Base-by-base conservation (phyloP, 768 basidiomycete species). In the Psilocybe cubensis region DNA sequence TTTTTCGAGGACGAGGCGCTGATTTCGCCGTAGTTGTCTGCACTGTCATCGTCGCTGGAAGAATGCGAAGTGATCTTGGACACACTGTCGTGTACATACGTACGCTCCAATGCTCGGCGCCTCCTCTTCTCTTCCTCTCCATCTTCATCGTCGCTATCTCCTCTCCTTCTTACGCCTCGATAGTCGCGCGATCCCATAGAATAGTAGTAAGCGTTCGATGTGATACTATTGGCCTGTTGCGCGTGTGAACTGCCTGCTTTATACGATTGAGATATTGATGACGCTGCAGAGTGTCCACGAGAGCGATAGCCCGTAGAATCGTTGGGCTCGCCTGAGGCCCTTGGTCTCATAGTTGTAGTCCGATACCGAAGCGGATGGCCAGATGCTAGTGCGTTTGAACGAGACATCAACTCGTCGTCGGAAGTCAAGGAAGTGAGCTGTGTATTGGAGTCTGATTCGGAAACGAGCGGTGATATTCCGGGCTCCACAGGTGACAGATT, bases 111-210 rank as follows among this genome's bases (percentile, higher is more conserved):
- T 9, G 51, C 57, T 57, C 58, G 45, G 23, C 56, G 58, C 25
- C 58, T 47, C 8, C 58, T 48, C 42, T 29, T 47, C 23, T 62
- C 54, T 4, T 63, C 52, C 51, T 59, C 73, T 70, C 76, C 79
- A 49, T 74, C 79, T 25, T 76, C 77, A 38, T 74, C 74, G 4
- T 72, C 71, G 28, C 70, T 72, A 33, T 70, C 66, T 11, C 70
- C 67, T 21, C 53, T 57, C 42, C 60, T 61, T 25, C 63, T 58
- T 7, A 71, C 65, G 29, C 60, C 35, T 33, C 49, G 47, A 40
- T 61, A 61, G 25, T 61, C 64, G 61, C 61, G 69, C 66, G 61
- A 58, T 25, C 60, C 65, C 7, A 43, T 45, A 11, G 63, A 52
- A 21, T 42, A 42, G n/a, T 52, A 58, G n/a, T 27, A 38, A 12